Base-by-base conservation (phyloP, 371 early-diverging fungal species). In the Mortierella sp. region DNA sequence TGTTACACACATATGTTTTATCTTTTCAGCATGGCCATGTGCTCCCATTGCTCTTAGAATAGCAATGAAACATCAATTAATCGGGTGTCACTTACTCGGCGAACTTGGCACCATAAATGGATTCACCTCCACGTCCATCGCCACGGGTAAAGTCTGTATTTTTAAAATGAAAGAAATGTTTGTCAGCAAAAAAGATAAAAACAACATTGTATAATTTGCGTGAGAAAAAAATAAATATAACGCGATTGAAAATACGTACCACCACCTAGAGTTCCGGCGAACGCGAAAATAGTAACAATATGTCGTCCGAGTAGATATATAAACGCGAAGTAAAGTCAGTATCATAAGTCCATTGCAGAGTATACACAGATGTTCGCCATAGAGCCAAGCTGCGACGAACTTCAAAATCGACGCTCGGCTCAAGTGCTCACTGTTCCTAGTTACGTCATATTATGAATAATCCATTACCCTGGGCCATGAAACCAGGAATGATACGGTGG, bases 381-480 rank as follows among this genome's bases (percentile, higher is more conserved):
- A 11, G 43, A 5, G 43, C 43, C 43, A 11, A 40, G 43, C 14
- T 40, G 5, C 9, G 43, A 40, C 5, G 20, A 45, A 45, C 39
- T 10, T 10, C 4, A 55, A 55, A 55, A 1, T 28, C 57, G 57
- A 30, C 1, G 5, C 5, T 47, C 20, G 14, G 49, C 20, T 47
- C 49, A 47, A 14, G 49, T 20, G 20, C 5, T 14, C 9, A 14
- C 14, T 14, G 43, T 47, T 20, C 20, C 49, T 26, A 6, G 54
- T 54, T 26, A 54, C 54, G 54, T 54, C 54, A 54, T 54, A 26
- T 54, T 10, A 35, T 35, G 20, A 40, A 39, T 45, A 24, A 55
- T 77, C 83, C 78, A 83, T 97, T 99, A 71, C 99, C 99, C 84
- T 99, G 99, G 61, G 97, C 93, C 97, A 99, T 99, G 88, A 99